Percentiles rank a stretch among this genome's conserved stretches.
These are phyloP conservation scores for Leptodontidium sp. DNA, from an alignment of 2,329 filamentous ascomycete species.

Conservation along the genomic window DNA sequence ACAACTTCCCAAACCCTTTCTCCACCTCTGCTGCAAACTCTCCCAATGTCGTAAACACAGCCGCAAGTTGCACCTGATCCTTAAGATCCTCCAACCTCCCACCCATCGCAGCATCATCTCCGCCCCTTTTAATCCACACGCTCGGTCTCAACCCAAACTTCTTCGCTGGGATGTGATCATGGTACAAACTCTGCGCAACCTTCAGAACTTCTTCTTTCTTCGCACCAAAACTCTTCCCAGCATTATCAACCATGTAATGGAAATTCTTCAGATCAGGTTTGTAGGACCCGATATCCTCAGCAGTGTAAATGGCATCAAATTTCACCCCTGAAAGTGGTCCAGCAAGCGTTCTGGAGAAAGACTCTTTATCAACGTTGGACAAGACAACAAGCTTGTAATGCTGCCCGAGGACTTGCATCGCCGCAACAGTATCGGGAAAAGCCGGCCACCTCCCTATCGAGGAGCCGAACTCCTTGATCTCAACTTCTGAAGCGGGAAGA, in stretches of 20 bases:
- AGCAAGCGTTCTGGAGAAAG: conserved; percentile 55
- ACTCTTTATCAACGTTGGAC: conserved; percentile 63
- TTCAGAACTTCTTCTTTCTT: conserved; percentile 65
- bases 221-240: conserved; percentile 62
- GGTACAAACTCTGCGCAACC: conserved; percentile 73
- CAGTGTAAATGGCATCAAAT: conserved; percentile 71
- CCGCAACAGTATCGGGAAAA: conserved; percentile 58
- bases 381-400: conserved; percentile 61
- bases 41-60: conserved; percentile 28
- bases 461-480: conserved; percentile 52
- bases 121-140: conserved; percentile 65
- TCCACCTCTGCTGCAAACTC: conserved; percentile 31
- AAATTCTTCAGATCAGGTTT: conserved; percentile 75
- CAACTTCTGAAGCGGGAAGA: conserved; percentile 38
- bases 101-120: conserved; percentile 31
- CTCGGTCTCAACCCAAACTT: conserved; percentile 61
- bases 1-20: conserved; percentile 24
- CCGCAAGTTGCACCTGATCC: conserved; percentile 26
- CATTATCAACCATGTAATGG: conserved; percentile 65
- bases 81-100: conserved; percentile 24
- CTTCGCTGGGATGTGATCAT: conserved; percentile 73
- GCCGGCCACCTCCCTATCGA: conserved; percentile 56
- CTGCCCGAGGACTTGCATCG: conserved; percentile 53
- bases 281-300: conserved; percentile 75
- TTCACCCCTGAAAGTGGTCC: conserved; percentile 57